These are phyloP conservation scores for Cephalotrichum gorgonifer DNA, from an alignment of 2,329 filamentous ascomycete genomes.

Conservation along the genomic window DNA sequence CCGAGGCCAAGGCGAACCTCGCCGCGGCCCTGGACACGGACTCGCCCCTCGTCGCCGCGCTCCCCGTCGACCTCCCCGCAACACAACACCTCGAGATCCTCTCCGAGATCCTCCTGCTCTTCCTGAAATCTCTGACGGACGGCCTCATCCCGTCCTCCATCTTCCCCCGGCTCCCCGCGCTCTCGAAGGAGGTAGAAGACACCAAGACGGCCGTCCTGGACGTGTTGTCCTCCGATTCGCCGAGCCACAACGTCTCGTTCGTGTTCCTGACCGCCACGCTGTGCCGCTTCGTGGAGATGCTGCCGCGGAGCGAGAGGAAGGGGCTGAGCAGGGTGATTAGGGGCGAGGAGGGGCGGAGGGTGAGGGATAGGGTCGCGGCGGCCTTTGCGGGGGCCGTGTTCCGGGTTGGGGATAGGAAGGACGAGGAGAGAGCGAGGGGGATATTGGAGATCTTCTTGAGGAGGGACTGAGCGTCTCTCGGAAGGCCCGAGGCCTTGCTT, in stretches of 20 bases:
- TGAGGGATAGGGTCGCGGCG: background rate
- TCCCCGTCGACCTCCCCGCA: constrained; percentile 53
- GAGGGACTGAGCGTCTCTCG: too few species aligned
- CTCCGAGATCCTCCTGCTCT: constrained; percentile 60
- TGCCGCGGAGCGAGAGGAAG: background rate
- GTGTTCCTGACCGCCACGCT: constrained; percentile 78
- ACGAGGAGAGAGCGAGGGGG: background rate
- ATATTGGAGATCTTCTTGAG: too few species aligned
- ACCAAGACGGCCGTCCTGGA: constrained; percentile 55
- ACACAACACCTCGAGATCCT: constrained; percentile 66
- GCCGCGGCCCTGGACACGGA: constrained; percentile 67
- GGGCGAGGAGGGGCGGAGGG: background rate
- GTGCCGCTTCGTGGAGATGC: constrained; percentile 24
- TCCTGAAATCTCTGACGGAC: constrained; percentile 65
- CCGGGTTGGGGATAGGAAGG: background rate
- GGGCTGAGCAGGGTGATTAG: background rate
- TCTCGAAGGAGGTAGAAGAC: constrained; percentile 23
- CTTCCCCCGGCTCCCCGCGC: constrained; percentile 59
- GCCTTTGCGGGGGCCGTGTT: background rate
- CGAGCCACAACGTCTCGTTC: constrained; percentile 80
- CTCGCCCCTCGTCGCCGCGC: constrained; percentile 44
- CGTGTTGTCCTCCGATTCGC: constrained; percentile 51
- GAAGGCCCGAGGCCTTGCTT: too few species aligned
- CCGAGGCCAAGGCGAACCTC: constrained; percentile 22
- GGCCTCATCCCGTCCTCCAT: constrained; percentile 63